Evolutionary conservation across 768 basidiomycete genomes (phyloP).

Genomic region (Auricularia sp.): DNA sequence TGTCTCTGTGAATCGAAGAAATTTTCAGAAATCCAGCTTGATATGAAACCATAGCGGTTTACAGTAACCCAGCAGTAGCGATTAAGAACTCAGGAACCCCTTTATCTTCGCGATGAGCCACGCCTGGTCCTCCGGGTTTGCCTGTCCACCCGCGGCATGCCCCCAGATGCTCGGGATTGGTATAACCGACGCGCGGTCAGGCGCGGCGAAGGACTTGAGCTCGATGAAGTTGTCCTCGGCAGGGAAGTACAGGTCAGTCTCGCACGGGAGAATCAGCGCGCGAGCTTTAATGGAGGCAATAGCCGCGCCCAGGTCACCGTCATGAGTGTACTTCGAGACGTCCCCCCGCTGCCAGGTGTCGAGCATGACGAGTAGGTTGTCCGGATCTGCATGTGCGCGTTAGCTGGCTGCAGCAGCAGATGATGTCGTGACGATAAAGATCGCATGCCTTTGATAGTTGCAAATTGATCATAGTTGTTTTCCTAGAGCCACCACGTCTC

Average conservation of each 20-base stretch:
- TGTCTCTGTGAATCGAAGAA: too few relatives aligned
- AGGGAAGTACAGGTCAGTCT: slow-evolving; percentile 9
- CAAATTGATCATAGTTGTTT: background rate
- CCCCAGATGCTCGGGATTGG: slow-evolving; percentile 4
- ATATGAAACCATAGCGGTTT: too few relatives aligned
- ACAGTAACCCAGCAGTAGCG: too few relatives aligned
- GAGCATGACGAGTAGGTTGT: slow-evolving; percentile 6
- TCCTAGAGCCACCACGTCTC: background rate
- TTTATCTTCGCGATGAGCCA: background rate
- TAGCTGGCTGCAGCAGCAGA: background rate
- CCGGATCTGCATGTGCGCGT: background rate
- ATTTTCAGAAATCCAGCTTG: too few relatives aligned
- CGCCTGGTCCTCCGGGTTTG: slow-evolving; percentile 1
- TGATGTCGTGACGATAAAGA: background rate
- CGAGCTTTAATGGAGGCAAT: slow-evolving; percentile 5
- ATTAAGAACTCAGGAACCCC: background rate
- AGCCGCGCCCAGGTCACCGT: slow-evolving; percentile 6
- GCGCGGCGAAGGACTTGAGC: background rate
- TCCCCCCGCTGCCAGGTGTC: slow-evolving; percentile 7
- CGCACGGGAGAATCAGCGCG: slow-evolving; percentile 7
- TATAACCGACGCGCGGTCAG: background rate
- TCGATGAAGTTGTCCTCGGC: background rate
- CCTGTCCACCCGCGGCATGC: slow-evolving; percentile 1
- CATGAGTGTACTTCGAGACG: slow-evolving; percentile 5
- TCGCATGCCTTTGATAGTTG: background rate